A percentile compares a stretch with the other conserved stretches of the same genome.
These are phyloP conservation scores for Nematocida ironsii DNA, from an alignment of 371 early-diverging fungal genomes.

Conservation along the genomic window DNA sequence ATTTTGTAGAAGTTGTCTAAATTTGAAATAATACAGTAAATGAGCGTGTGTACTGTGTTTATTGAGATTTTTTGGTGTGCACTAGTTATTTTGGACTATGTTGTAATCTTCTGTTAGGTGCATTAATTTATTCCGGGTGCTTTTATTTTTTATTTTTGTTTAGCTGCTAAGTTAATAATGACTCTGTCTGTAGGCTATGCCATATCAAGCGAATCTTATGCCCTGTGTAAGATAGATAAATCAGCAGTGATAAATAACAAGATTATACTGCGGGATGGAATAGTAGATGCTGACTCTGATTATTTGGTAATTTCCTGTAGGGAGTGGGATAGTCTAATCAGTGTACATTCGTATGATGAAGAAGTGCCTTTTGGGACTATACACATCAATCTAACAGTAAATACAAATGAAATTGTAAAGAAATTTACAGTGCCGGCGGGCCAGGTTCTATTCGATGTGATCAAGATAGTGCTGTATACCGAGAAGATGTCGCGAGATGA, in stretches of 20 bases:
- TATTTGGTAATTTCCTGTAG: constrained; percentile 36
- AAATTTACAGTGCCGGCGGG: constrained; percentile 7
- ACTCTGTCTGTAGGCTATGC: constrained; percentile 41
- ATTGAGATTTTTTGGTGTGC: too few species aligned
- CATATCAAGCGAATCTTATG: constrained; percentile 40
- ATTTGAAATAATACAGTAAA: too few species aligned
- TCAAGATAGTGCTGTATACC: constrained; percentile 33
- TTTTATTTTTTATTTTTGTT: constrained; percentile 47
- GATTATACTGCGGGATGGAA: neutral
- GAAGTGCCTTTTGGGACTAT: constrained; percentile 45
- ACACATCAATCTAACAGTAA: constrained; percentile 8
- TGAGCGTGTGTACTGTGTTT: too few species aligned
- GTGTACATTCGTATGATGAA: constrained; percentile 5
- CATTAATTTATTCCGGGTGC: constrained; percentile 7
- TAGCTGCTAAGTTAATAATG: neutral
- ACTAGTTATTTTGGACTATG: too few species aligned
- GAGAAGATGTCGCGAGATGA: constrained; percentile 27
- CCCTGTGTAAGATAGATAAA: neutral
- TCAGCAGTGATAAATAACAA: neutral
- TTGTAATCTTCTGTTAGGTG: too few species aligned
- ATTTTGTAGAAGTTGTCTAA: too few species aligned
- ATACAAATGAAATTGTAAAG: constrained; percentile 9
- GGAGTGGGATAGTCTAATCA: constrained; percentile 36
- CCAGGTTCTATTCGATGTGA: constrained; percentile 23
- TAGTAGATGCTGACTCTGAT: constrained; percentile 1